These are phyloP conservation scores for Gyromitra esculenta DNA, from an alignment of 2,329 filamentous ascomycete species.

Conservation along the genomic window DNA sequence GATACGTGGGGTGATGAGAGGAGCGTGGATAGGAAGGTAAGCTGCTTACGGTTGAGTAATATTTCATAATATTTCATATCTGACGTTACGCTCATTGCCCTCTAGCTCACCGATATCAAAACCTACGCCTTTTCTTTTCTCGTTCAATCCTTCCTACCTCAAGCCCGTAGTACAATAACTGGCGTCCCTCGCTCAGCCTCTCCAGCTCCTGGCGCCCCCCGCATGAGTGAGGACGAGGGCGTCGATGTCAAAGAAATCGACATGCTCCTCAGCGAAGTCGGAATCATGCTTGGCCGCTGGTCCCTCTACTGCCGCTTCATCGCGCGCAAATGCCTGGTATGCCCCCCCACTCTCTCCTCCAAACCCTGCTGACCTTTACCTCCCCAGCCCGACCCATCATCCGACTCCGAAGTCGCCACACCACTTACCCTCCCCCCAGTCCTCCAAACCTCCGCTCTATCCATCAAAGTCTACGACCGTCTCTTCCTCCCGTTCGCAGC, in stretches of 20 bases:
- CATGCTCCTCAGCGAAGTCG: slow-evolving; percentile 83
- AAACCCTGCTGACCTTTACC: slow-evolving; percentile 18
- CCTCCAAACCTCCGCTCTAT: slow-evolving; percentile 79
- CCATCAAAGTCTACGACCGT: slow-evolving; percentile 78
- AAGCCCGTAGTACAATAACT: slow-evolving; percentile 69
- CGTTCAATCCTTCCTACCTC: slow-evolving; percentile 88
- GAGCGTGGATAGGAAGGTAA: slow-evolving; percentile 75
- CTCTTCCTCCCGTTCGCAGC: slow-evolving; percentile 84
- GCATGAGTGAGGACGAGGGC: slow-evolving; percentile 83
- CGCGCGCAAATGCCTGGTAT: slow-evolving; percentile 83
- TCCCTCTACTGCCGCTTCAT: slow-evolving; percentile 91
- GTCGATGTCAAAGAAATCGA: slow-evolving; percentile 98
- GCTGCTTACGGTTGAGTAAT: not conserved
- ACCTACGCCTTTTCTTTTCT: slow-evolving; percentile 98
- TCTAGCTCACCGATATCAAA: slow-evolving; percentile 84
- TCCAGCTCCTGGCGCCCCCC: slow-evolving; percentile 71
- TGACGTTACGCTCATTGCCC: not conserved
- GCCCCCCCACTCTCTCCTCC: slow-evolving; percentile 44
- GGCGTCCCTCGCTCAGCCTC: slow-evolving; percentile 77
- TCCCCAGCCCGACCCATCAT: slow-evolving; percentile 58
- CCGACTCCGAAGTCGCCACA: slow-evolving; percentile 64
- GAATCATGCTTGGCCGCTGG: slow-evolving; percentile 92
- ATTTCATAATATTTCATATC: not conserved
- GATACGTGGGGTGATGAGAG: slow-evolving; percentile 96
- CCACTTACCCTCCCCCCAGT: slow-evolving; percentile 76